Evolutionary conservation across 2,329 filamentous ascomycete species (phyloP), one percentile per base, ranked within the genome.

Genomic region (Cryoendolithus antarcticus): DNA sequence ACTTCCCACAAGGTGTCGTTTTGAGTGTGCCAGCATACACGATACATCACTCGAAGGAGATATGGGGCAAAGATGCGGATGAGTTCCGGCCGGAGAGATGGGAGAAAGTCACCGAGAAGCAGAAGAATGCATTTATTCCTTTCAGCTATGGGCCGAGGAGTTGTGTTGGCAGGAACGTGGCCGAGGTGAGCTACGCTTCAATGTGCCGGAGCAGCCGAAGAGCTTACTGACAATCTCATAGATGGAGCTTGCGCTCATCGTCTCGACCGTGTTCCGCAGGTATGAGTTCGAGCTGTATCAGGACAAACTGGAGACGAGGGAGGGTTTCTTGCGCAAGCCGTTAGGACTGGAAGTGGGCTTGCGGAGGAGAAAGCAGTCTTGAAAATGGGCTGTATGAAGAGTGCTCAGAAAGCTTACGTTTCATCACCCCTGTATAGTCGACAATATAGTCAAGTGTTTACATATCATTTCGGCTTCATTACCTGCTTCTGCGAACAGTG

Each of bases 1-100:
- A 75, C 55, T 93, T 88, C 65, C 75, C 82, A 27, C 54, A 54
- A 35, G 61, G 61, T 9, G 54, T 57, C 3, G 55, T 64, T 1
- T 47, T 64, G 6, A 60, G 57, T 32, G 60, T 63, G 2, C 62
- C 62, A 3, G 60, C 59, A 7, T 64, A 62, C 44, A 59, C 58
- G 0, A 59, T 64, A 35, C 62, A 65, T 38, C 62, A 62, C 32
- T 57, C 59, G 46, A 54, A 54, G 24, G 55, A 58, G 34, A 59
- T 63, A 34, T 64, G 61, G 61, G 61, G 61, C n/a, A 41, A 49
- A 2, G 60, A 64, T 45, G 61, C 60, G 3, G 59, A 61, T 19
- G 54, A 57, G 19, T 63, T 63, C 47, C 55, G 56, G 8, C 61
- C 60, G 9, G 60, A 63, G 43, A 48, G 60, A 5, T 62, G 58